Percentiles rank a stretch among this genome's conserved stretches.
Evolutionary conservation across 768 basidiomycete species (phyloP).

Genomic region (Trametes cubensis): DNA sequence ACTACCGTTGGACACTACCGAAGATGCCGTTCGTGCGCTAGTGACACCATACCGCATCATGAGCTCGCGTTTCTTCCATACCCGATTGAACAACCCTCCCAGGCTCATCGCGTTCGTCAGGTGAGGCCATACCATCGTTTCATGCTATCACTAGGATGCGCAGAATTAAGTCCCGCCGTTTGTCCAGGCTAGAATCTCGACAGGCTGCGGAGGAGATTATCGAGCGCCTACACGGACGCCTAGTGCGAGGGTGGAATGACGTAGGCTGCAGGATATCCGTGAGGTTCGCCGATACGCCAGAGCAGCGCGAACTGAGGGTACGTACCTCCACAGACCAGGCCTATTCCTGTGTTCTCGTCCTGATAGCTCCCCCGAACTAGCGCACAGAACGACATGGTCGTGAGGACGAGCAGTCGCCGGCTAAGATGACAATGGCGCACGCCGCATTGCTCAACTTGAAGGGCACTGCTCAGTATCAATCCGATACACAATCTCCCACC

Average conservation of each 20-base stretch:
- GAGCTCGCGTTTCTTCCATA: conserved; percentile 80
- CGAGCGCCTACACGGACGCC: conserved; percentile 75
- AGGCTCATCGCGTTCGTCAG: conserved; percentile 83
- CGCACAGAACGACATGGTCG: conserved; percentile 60
- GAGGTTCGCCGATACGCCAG: conserved; percentile 75
- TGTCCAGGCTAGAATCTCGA: conserved; percentile 66
- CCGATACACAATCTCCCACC: conserved; percentile 27
- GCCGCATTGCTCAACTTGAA: conserved; percentile 76
- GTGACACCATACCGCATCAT: conserved; percentile 73
- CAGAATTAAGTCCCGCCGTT: neutral
- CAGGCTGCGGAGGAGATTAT: conserved; percentile 75
- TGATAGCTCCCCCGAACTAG: conserved; percentile 37
- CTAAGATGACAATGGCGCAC: conserved; percentile 74
- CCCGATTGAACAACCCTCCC: conserved; percentile 72
- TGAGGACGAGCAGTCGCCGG: conserved; percentile 65
- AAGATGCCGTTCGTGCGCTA: conserved; percentile 65
- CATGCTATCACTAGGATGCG: neutral
- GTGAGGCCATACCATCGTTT: conserved; percentile 41
- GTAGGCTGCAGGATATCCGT: conserved; percentile 77
- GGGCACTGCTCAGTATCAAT: conserved; percentile 54
- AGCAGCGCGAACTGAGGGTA: conserved; percentile 77
- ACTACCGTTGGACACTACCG: conserved; percentile 72
- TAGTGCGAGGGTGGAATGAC: conserved; percentile 81
- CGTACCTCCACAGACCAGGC: conserved; percentile 31
- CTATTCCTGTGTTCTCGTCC: neutral